These are phyloP conservation scores for Blastomyces emzantsi DNA, from an alignment of 2,329 filamentous ascomycete species.

Conservation along the genomic window DNA sequence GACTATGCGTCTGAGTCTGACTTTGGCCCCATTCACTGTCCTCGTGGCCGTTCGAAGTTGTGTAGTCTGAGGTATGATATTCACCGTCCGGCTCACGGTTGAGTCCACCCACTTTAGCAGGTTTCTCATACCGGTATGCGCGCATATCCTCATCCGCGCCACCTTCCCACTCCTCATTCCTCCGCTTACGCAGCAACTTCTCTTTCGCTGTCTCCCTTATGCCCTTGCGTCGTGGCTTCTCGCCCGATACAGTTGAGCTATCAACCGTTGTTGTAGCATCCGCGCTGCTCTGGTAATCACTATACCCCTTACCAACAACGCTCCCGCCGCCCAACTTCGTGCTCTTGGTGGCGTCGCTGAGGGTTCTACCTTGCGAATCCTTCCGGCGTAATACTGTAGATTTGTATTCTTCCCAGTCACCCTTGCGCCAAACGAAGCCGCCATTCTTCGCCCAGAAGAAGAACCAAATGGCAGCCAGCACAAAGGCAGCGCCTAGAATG, in stretches of 20 bases:
- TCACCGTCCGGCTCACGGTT: conserved; percentile 74
- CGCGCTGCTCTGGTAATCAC: conserved; percentile 52
- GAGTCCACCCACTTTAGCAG: conserved; percentile 79
- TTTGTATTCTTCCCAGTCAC: conserved; percentile 98
- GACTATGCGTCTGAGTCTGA: conserved; percentile 20
- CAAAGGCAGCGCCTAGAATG: conserved; percentile 67
- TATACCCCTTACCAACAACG: conserved; percentile 53
- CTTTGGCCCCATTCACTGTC: conserved; percentile 41
- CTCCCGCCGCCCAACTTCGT: conserved; percentile 83
- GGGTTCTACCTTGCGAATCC: conserved; percentile 77
- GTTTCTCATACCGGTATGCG: conserved; percentile 75
- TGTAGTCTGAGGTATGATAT: conserved; percentile 64
- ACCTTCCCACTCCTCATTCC: conserved; percentile 45
- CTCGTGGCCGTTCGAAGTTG: conserved; percentile 42
- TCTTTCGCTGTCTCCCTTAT: conserved; percentile 35
- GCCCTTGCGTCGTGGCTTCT: conserved; percentile 22
- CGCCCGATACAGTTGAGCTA: conserved; percentile 40
- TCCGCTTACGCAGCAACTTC: conserved; percentile 30
- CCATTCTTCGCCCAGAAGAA: conserved; percentile 98
- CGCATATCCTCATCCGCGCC: conserved; percentile 61
- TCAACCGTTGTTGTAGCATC: conserved; percentile 38
- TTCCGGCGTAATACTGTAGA: conserved; percentile 81
- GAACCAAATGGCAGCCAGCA: conserved; percentile 79
- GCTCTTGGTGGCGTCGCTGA: conserved; percentile 71
- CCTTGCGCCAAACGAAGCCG: conserved; percentile 74